Conservation (phyloP, 1,284 basidiomycete genomes). For the Somion occarium region DNA sequence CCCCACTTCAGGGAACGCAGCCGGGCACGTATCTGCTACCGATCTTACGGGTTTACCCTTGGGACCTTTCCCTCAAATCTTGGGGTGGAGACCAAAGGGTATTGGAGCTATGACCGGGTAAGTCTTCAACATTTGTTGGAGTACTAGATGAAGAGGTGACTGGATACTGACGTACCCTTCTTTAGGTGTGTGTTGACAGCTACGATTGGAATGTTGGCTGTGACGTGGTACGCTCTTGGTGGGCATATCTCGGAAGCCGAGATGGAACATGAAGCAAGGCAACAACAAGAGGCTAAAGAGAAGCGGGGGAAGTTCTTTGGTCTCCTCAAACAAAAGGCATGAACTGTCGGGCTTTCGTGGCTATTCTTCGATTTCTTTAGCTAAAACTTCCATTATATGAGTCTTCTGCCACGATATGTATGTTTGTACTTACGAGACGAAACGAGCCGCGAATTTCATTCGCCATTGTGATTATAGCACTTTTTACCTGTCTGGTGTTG, state of each 20-base stretch:
- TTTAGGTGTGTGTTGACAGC: constrained; percentile 74
- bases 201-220: constrained; percentile 73
- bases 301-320: constrained; percentile 31
- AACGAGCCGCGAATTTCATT: neutral
- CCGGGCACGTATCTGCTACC: constrained; percentile 62
- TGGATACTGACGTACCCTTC: neutral
- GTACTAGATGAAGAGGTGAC: neutral
- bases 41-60: constrained; percentile 58
- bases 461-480: no score
- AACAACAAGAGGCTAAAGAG: constrained; percentile 51
- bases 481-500: no score
- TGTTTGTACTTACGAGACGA: neutral
- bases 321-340: constrained; percentile 17
- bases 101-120: constrained; percentile 81
- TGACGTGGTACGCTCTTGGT: constrained; percentile 80
- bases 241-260: constrained; percentile 69
- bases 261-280: constrained; percentile 65
- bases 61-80: constrained; percentile 66
- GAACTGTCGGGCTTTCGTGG: no score
- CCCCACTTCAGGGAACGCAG: constrained; percentile 75
- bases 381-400: neutral
- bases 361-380: no score
- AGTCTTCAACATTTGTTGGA: constrained; percentile 18
- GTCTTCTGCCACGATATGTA: neutral
- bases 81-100: constrained; percentile 80